A percentile compares a stretch with the other conserved stretches of the same genome.
Evolutionary conservation across 805 yeast genomes (phyloP).

Genomic region (Candida pseudoglaebosa): DNA sequence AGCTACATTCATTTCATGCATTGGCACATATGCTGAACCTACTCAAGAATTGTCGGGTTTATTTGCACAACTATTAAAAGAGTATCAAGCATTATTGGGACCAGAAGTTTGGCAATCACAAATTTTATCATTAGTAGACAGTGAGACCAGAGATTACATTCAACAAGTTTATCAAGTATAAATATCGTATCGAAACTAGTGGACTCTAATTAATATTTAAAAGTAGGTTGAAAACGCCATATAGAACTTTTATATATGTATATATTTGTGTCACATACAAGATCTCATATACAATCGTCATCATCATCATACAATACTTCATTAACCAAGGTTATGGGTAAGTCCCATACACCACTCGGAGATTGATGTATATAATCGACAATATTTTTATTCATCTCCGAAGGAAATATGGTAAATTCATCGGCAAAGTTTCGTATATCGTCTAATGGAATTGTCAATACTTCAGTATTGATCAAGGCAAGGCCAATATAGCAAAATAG

Average conservation of each 20-base stretch:
- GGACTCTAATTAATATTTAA: too few species aligned
- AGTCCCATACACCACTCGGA: slow-evolving; percentile 84
- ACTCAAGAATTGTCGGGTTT: slow-evolving; percentile 39
- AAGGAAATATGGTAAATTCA: slow-evolving; percentile 43
- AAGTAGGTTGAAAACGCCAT: background rate
- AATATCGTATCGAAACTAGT: background rate
- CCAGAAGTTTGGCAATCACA: slow-evolving; percentile 29
- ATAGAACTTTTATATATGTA: too few species aligned
- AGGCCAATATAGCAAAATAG: slow-evolving; percentile 67
- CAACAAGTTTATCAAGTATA: slow-evolving; percentile 18
- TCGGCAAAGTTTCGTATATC: slow-evolving; percentile 68
- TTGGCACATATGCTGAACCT: slow-evolving; percentile 53
- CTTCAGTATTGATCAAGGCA: slow-evolving; percentile 72
- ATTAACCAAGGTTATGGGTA: slow-evolving; percentile 70
- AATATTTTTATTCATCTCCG: slow-evolving; percentile 12
- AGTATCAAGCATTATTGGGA: slow-evolving; percentile 48
- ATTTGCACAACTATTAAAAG: slow-evolving; percentile 42
- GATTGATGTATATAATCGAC: slow-evolving; percentile 47
- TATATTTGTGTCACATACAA: too few species aligned
- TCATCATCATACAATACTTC: slow-evolving; percentile 48
- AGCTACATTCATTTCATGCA: slow-evolving; percentile 53
- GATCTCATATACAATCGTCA: slow-evolving; percentile 4
- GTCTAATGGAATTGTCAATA: slow-evolving; percentile 55
- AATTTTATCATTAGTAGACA: slow-evolving; percentile 29
- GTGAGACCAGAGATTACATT: slow-evolving; percentile 22